Conservation (phyloP, 2,329 filamentous ascomycete genomes). For the Botrytis sinoallii region DNA sequence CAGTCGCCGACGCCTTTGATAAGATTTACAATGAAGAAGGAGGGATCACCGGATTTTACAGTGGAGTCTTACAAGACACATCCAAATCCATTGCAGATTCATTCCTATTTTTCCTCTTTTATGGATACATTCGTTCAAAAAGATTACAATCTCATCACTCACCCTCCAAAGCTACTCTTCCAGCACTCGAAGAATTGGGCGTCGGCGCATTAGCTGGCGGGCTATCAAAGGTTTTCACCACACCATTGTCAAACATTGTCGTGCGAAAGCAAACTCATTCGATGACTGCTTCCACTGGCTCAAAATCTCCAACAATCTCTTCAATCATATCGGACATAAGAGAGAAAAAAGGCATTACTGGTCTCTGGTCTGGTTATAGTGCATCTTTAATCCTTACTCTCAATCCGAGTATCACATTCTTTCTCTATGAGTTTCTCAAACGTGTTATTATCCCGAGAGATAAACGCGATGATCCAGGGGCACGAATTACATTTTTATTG, state of each 20-base stretch:
- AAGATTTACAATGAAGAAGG: conserved; percentile 70
- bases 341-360: conserved; percentile 65
- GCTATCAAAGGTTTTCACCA: conserved; percentile 71
- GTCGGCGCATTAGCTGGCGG: conserved; percentile 73
- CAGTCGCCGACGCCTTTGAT: conserved; percentile 64
- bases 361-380: conserved; percentile 87
- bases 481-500: conserved; percentile 58
- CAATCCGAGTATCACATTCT: conserved; percentile 84
- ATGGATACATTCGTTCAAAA: conserved; percentile 51
- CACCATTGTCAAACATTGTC: conserved; percentile 78
- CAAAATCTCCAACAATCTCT: conserved; percentile 38
- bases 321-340: conserved; percentile 64
- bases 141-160: conserved; percentile 42
- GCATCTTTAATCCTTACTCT: conserved; percentile 76
- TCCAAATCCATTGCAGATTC: conserved; percentile 69
- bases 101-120: conserved; percentile 84
- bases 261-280: conserved; percentile 74
- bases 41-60: conserved; percentile 67
- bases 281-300: conserved; percentile 43
- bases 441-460: conserved; percentile 53
- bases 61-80: conserved; percentile 60
- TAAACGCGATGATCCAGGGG: conserved; percentile 50
- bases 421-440: conserved; percentile 72
- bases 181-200: conserved; percentile 67
- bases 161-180: conserved; percentile 44